Base-by-base conservation (phyloP, 208 protist genomes). In the Acanthamoeba comandoni region DNA sequence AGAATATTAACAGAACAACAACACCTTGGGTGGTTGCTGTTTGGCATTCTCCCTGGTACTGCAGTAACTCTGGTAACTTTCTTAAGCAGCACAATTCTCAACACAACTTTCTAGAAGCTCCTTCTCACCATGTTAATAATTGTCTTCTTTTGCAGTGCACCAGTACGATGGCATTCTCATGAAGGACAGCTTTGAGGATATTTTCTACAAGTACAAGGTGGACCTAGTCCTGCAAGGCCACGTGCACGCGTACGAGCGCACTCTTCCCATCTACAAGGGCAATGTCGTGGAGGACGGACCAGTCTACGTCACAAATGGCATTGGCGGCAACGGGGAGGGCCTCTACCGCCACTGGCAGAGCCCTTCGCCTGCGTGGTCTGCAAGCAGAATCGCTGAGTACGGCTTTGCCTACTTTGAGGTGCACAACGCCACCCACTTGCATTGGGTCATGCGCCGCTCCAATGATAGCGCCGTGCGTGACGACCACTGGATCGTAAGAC, bases 201-300 rank as follows among this genome's bases (percentile, higher is more conserved):
- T 90, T 7, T 90, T 90, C 60, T 53, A 69, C n/a, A 3, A 90
- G 60, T 60, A 90, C 82, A 60, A 52, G 39, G 82, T 90, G 15
- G 82, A 90, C 26, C 58, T 90, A 2, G 82, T 90, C 4, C 57
- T 90, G 22, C 69, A 77, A 26, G 82, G 55, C 22, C 43, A 57
- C 43, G 60, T 55, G 1, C 39, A 90, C 31, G 60, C 57, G 17
- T 55, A 90, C 48, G 39, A 90, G 82, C 17, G 60, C 17, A 70
- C 43, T 9, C 26, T 48, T 29, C 82, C 60, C 12, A 35, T 84
- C 22, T 84, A 84, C 73, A 55, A 84, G 73, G 39, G 73, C 17
- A 60, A 84, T 24, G 51, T 58, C 24, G 62, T 17, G 3, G 53
- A 60, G 1, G 43, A 60, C 4, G 82, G 48, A 1, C 82, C 82